A percentile compares a stretch with the other conserved stretches of the same genome.
These are phyloP conservation scores for Argentina anserina DNA, from an alignment of 306 rosid genomes.

Conservation along the genomic window DNA sequence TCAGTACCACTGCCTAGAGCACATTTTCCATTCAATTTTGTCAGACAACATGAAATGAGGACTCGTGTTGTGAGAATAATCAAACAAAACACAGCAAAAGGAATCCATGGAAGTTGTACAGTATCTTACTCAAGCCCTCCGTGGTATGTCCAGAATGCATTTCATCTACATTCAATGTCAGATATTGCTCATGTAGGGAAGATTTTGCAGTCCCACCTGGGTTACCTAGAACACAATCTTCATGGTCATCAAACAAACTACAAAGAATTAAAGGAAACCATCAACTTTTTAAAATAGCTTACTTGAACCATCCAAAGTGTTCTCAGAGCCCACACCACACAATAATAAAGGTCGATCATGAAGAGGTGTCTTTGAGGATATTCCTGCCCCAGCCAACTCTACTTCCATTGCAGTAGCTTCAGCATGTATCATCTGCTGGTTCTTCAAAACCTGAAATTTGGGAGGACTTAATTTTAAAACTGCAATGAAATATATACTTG, in stretches of 20 bases:
- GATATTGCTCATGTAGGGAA: neutral
- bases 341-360: neutral
- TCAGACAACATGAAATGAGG: neutral
- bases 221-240: conserved; percentile 8
- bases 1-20: neutral
- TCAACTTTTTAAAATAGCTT: neutral
- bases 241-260: neutral
- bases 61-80: neutral
- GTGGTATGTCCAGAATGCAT: neutral
- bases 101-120: neutral
- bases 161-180: neutral
- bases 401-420: neutral
- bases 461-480: neutral
- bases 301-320: neutral
- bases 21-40: neutral
- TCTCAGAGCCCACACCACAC: neutral
- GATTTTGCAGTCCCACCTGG: neutral
- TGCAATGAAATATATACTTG: neutral
- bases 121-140: neutral
- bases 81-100: neutral
- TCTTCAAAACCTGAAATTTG: neutral
- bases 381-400: neutral
- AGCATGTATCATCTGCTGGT: neutral
- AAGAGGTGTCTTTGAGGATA: neutral
- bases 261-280: neutral